Evolutionary conservation across 2,329 filamentous ascomycete genomes (phyloP).

Genomic region (Pseudogymnoascus sp.): DNA sequence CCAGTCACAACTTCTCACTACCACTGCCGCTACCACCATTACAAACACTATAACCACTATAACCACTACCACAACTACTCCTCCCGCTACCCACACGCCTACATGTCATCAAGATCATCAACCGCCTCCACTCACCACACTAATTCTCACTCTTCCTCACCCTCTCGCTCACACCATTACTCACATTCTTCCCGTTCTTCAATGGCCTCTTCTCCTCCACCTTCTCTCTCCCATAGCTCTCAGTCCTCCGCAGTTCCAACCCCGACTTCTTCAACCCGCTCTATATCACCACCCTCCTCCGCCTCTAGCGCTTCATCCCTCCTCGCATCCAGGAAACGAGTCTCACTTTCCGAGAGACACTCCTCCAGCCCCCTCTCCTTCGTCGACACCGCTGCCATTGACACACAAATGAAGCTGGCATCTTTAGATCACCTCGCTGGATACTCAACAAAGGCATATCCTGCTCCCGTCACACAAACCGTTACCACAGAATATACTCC

Average conservation of each 20-base stretch:
- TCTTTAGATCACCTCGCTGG: conserved; percentile 52
- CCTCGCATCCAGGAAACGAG: conserved; percentile 21
- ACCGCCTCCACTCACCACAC: conserved; percentile 5
- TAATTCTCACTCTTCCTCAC: conserved; percentile 23
- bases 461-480: conserved; percentile 44
- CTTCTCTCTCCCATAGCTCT: background rate
- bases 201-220: conserved; percentile 16
- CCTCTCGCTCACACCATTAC: conserved; percentile 20
- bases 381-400: conserved; percentile 47
- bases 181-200: conserved; percentile 20
- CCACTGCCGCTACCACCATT: background rate
- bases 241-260: conserved; percentile 5
- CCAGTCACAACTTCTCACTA: background rate
- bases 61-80: background rate
- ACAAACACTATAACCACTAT: background rate
- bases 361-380: conserved; percentile 43
- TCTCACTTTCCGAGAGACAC: conserved; percentile 18
- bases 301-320: conserved; percentile 15
- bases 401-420: conserved; percentile 52
- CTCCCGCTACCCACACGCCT: background rate
- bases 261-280: conserved; percentile 8
- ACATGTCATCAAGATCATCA: conserved; percentile 2
- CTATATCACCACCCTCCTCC: conserved; percentile 10
- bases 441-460: conserved; percentile 47
- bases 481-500: conserved; percentile 44